These are phyloP conservation scores for Actinomucor elegans DNA, from an alignment of 371 early-diverging fungal genomes.

Conservation along the genomic window DNA sequence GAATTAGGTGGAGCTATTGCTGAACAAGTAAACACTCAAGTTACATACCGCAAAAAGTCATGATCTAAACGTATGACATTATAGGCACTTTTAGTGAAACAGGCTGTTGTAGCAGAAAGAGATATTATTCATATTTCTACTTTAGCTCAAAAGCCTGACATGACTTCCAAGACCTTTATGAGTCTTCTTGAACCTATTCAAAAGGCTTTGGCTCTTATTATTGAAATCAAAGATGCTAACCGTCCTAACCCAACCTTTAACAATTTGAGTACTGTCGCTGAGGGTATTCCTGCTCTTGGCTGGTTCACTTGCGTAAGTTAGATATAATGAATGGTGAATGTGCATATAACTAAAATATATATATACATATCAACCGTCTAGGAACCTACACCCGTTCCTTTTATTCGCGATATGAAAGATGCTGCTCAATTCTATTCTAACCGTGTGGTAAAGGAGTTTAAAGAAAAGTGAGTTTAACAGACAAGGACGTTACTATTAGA, in stretches of 20 bases:
- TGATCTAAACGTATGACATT: too few species aligned
- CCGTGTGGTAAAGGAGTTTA: constrained; percentile 87
- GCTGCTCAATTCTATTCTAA: constrained; percentile 91
- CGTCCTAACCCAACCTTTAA: constrained; percentile 73
- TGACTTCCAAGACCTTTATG: constrained; percentile 48
- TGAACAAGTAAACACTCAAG: constrained; percentile 73
- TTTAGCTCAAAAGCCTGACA: constrained; percentile 77
- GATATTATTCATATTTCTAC: constrained; percentile 75
- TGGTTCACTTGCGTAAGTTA: constrained; percentile 87
- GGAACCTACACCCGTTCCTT: constrained; percentile 89
- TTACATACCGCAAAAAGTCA: too few species aligned
- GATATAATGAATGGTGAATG: neutral
- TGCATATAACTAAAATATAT: too few species aligned
- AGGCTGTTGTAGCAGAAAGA: constrained; percentile 70
- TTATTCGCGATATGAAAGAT: constrained; percentile 87
- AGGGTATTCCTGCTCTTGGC: constrained; percentile 88
- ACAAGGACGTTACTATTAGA: too few species aligned
- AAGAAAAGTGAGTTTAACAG: constrained; percentile 75
- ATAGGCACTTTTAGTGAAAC: constrained; percentile 43
- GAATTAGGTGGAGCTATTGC: constrained; percentile 69
- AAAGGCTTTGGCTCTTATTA: constrained; percentile 62
- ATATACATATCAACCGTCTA: too few species aligned
- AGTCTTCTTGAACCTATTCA: constrained; percentile 75
- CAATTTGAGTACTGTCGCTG: constrained; percentile 84
- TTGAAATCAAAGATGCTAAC: constrained; percentile 75